Evolutionary conservation across 345 rosid genomes (phyloP).

Genomic region (Heritiera fomes): DNA sequence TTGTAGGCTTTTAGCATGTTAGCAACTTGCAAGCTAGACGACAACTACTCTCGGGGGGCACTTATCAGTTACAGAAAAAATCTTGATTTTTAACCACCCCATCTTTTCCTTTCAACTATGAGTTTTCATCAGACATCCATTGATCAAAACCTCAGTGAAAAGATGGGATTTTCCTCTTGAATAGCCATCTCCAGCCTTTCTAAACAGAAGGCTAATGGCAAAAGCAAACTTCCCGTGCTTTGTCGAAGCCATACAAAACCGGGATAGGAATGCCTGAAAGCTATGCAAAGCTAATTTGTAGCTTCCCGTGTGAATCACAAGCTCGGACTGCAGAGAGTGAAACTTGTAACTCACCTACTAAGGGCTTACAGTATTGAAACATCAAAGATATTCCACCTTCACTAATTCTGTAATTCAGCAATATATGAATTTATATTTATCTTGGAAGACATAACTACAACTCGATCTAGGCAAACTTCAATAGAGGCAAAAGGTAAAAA

Average conservation of each 20-base stretch:
- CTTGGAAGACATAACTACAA: constrained; percentile 22
- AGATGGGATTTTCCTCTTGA: neutral
- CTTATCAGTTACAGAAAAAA: neutral
- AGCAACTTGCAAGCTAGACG: neutral
- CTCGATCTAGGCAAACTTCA: constrained; percentile 17
- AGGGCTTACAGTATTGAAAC: constrained; percentile 35
- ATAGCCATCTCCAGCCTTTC: constrained; percentile 4
- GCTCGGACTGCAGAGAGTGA: constrained; percentile 22
- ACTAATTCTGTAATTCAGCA: constrained; percentile 46
- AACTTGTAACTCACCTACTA: constrained; percentile 31
- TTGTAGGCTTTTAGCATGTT: neutral
- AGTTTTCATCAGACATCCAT: neutral
- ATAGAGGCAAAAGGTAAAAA: neutral
- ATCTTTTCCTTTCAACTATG: neutral
- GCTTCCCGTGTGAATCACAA: constrained; percentile 12
- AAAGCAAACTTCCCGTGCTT: constrained; percentile 13
- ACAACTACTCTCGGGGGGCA: neutral
- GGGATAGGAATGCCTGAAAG: constrained; percentile 22
- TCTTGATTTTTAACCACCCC: neutral
- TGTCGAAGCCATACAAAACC: constrained; percentile 14
- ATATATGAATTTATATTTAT: constrained; percentile 30
- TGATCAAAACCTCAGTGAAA: neutral
- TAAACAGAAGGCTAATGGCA: constrained; percentile 21
- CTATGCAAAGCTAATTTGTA: constrained; percentile 8
- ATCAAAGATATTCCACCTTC: constrained; percentile 38